Evolutionary conservation across 1,139 yeast species (phyloP).

Genomic region (Wickerhamomyces sp.): DNA sequence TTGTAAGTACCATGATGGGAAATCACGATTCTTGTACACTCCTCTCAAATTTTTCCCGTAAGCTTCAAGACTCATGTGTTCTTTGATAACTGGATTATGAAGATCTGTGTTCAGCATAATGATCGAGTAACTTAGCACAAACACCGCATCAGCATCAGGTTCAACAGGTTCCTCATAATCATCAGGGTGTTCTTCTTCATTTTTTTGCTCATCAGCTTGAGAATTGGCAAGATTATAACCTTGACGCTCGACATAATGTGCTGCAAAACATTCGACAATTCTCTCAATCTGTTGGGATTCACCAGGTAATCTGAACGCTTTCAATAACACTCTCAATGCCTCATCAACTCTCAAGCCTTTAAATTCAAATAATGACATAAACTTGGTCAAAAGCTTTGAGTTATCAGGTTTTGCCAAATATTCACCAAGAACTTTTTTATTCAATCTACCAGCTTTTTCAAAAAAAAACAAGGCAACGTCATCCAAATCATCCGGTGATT

Average conservation of each 20-base stretch:
- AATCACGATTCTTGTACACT: constrained; percentile 66
- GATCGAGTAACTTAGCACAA: constrained; percentile 67
- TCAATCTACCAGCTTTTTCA: constrained; percentile 73
- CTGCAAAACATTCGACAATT: constrained; percentile 81
- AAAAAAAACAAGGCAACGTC: constrained; percentile 75
- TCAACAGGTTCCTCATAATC: constrained; percentile 44
- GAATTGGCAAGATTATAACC: constrained; percentile 26
- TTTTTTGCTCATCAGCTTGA: constrained; percentile 23
- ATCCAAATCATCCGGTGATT: constrained; percentile 42
- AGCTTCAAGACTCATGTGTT: constrained; percentile 83
- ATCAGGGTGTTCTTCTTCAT: constrained; percentile 25
- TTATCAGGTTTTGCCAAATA: constrained; percentile 74
- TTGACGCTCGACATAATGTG: constrained; percentile 65
- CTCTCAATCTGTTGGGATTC: constrained; percentile 96
- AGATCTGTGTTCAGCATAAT: constrained; percentile 76
- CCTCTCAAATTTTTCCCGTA: constrained; percentile 80
- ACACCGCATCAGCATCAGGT: constrained; percentile 71
- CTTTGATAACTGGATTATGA: constrained; percentile 73
- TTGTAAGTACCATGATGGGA: constrained; percentile 80
- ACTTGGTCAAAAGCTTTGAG: constrained; percentile 52
- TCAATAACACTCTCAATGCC: constrained; percentile 76
- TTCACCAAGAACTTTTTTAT: constrained; percentile 86
- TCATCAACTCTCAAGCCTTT: constrained; percentile 81
- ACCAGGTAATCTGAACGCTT: constrained; percentile 90
- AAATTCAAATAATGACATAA: constrained; percentile 72